Evolutionary conservation across 164 flowering plant species (phyloP).

Genomic region (Aristolochia contorta): DNA sequence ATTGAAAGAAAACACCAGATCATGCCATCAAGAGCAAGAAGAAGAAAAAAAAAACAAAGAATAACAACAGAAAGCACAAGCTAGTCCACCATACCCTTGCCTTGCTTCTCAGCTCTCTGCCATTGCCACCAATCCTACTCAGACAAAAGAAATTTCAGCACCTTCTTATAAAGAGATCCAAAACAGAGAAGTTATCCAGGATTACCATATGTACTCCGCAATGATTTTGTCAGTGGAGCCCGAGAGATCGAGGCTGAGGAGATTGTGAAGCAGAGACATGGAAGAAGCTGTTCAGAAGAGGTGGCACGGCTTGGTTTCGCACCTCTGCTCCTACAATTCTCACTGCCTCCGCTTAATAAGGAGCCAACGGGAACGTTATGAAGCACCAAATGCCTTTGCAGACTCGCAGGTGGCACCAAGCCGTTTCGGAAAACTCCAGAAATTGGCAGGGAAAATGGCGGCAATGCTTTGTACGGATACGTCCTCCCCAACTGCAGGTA

Average conservation of each 20-base stretch:
- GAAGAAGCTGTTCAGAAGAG: background rate
- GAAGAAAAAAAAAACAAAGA: background rate
- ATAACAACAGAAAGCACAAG: background rate
- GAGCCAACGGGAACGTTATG: too few relatives aligned
- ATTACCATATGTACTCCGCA: constrained; percentile 67
- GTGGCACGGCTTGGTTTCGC: too few relatives aligned
- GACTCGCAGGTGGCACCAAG: too few relatives aligned
- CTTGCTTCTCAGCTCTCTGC: constrained; percentile 55
- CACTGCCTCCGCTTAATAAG: too few relatives aligned
- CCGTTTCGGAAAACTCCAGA: too few relatives aligned
- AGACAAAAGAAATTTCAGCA: background rate
- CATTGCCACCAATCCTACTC: constrained; percentile 58
- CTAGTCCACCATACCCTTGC: constrained; percentile 24
- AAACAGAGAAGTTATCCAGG: background rate
- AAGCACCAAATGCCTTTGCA: too few relatives aligned
- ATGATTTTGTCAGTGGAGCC: constrained; percentile 39
- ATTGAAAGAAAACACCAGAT: background rate
- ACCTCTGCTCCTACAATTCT: too few relatives aligned
- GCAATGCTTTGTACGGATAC: too few relatives aligned
- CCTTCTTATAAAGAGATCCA: background rate
- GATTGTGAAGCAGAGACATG: constrained; percentile 53
- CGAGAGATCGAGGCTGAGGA: constrained; percentile 53
- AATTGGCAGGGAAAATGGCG: too few relatives aligned
- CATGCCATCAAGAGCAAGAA: background rate
- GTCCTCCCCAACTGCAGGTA: too few relatives aligned